A percentile compares a stretch with the other conserved stretches of the same genome.
phyloP scores from a whole-genome alignment of 176 grass and related monocot genomes.

The Chrysopogon serrulatus region DNA sequence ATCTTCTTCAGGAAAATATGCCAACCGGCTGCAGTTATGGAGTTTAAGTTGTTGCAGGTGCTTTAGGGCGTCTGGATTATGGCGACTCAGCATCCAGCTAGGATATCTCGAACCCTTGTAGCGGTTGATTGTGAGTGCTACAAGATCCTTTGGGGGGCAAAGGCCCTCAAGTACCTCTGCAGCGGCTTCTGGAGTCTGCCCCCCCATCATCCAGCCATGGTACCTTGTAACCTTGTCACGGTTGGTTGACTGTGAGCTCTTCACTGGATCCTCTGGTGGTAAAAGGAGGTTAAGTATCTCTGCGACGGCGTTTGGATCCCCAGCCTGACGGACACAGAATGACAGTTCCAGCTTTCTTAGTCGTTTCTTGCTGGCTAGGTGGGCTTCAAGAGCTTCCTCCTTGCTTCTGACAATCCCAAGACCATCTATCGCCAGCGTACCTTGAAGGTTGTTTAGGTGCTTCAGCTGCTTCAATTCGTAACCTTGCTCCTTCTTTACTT shows the following conservation, averaged over 20 bases:
- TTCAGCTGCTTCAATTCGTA: neutral
- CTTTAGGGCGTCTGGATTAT: neutral
- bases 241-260: no score
- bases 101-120: constrained; percentile 15
- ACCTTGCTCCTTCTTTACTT: neutral
- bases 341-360: neutral
- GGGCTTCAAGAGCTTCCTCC: neutral
- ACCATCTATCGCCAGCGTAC: neutral
- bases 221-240: no score
- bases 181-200: neutral
- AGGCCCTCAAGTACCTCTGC: constrained; percentile 31
- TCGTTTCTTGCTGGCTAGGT: neutral
- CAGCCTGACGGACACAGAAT: neutral
- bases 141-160: neutral
- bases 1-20: neutral
- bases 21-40: neutral
- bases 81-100: neutral
- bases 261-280: no score
- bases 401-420: neutral
- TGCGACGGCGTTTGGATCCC: no score
- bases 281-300: no score
- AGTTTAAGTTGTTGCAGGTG: neutral
- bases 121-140: neutral
- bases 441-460: neutral
- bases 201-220: no score